These are phyloP conservation scores for Xylaria sp. DNA, from an alignment of 2,329 filamentous ascomycete species.

Conservation along the genomic window DNA sequence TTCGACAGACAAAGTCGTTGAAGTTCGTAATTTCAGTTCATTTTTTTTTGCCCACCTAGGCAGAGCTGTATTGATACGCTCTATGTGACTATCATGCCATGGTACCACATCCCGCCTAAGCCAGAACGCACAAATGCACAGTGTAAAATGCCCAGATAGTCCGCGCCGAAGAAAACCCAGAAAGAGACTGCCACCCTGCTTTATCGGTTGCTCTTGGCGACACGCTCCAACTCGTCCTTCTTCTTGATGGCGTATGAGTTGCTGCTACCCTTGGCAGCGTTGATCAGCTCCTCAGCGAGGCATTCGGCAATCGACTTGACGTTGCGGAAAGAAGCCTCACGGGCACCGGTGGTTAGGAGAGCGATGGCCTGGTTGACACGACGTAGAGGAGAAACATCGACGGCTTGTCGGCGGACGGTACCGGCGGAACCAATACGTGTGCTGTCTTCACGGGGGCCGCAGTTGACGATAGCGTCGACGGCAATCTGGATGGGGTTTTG, in stretches of 20 bases:
- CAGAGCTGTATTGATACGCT: conserved; percentile 54
- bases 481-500: conserved; percentile 99
- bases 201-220: conserved; percentile 99
- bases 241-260: conserved; percentile 99
- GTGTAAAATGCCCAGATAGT: conserved; percentile 53
- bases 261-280: conserved; percentile 99
- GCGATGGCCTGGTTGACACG: conserved; percentile 99
- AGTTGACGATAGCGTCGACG: conserved; percentile 99
- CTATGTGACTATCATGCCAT: conserved; percentile 59
- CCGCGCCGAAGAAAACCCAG: conserved; percentile 56
- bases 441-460: conserved; percentile 99
- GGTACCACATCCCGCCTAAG: conserved; percentile 56
- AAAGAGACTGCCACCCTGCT: conserved; percentile 54
- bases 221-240: conserved; percentile 99
- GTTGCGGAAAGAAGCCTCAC: conserved; percentile 99
- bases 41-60: conserved; percentile 49
- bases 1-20: conserved; percentile 28
- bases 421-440: conserved; percentile 99
- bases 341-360: conserved; percentile 98
- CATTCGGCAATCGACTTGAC: conserved; percentile 99
- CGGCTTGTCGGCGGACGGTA: conserved; percentile 99
- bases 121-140: conserved; percentile 60
- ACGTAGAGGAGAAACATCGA: conserved; percentile 99
- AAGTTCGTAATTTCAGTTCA: conserved; percentile 51
- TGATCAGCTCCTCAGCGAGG: conserved; percentile 99